Percentiles rank a stretch among this genome's conserved stretches.
These are phyloP conservation scores for Penicillium occitanis DNA, from an alignment of 2,329 filamentous ascomycete genomes.

Conservation along the genomic window DNA sequence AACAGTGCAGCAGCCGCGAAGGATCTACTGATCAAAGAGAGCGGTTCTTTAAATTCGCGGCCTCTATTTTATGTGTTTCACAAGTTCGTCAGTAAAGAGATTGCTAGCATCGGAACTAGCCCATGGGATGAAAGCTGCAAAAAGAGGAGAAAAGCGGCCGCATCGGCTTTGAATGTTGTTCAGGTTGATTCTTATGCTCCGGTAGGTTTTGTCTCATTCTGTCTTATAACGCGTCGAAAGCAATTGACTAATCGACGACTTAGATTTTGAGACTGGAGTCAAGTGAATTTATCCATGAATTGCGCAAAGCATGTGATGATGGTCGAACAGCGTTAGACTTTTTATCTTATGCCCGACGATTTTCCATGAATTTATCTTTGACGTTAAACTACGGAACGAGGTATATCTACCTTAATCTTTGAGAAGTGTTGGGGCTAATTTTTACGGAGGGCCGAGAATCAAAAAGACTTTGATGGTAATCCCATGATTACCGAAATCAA, in stretches of 20 bases:
- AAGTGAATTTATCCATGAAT: slow-evolving; percentile 21
- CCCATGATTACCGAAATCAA: slow-evolving; percentile 20
- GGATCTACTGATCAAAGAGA: slow-evolving; percentile 45
- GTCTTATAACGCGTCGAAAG: background rate
- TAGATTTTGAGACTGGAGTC: slow-evolving; percentile 20
- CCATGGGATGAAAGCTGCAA: slow-evolving; percentile 23
- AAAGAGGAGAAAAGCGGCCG: slow-evolving; percentile 21
- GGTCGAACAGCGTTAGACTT: slow-evolving; percentile 16
- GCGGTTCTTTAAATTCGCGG: slow-evolving; percentile 43
- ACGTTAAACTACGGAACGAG: slow-evolving; percentile 22
- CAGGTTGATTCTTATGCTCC: slow-evolving; percentile 22
- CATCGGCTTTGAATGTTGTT: slow-evolving; percentile 19
- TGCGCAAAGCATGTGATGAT: slow-evolving; percentile 13
- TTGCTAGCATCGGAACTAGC: slow-evolving; percentile 23
- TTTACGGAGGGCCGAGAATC: slow-evolving; percentile 7
- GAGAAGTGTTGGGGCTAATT: too few species aligned
- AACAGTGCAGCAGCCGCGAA: slow-evolving; percentile 44
- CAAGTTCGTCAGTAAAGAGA: slow-evolving; percentile 33
- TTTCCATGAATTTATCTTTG: slow-evolving; percentile 20
- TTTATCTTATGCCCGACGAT: slow-evolving; percentile 16
- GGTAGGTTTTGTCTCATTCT: background rate
- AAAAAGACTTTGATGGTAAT: slow-evolving; percentile 18
- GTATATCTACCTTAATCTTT: background rate
- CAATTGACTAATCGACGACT: background rate
- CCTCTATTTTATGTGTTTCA: slow-evolving; percentile 50